Base-by-base conservation (phyloP, 2,329 filamentous ascomycete genomes). In the Colletotrichum neosansevieriae region DNA sequence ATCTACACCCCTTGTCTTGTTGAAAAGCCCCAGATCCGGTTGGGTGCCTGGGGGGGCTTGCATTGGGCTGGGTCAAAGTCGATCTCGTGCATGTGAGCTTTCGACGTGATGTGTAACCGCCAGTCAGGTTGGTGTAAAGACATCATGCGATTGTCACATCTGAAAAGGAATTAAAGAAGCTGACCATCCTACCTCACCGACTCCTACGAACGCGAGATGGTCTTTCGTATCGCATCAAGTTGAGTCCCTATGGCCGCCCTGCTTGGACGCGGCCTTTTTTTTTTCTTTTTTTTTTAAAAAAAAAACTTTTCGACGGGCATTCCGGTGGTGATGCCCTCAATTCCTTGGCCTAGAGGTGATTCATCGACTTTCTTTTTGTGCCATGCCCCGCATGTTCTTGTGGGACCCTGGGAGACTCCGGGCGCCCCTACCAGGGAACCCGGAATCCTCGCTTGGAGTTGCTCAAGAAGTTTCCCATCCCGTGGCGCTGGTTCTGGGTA, bases 391-490 rank as follows among this genome's bases (percentile, higher is more conserved):
- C 61, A 56, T 68, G 49, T 56, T 42, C 65, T 60, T 56, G 54
- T 56, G 56, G 54, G 24, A 60, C 65, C 40, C 49, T 21, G 61
- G 44, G 21, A 40, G 11, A n/a, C 51, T 58, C 40, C 29, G 29
- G 15, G 6, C 54, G 53, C 42, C 47, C 61, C 49, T 59, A 40
- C 40, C 29, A 12, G 44, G 40, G 57, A 34, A 64, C 49, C 47
- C 40, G 61, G 61, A 68, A 68, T 50, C 21, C 34, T 56, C 53
- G 34, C 54, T 60, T 50, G 6, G 21, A 15, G 24, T 42, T 68
- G 24, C 49, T 58, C 65, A 34, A 64, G 54, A 44, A 61, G n/a
- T 53, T 65, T 58, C 65, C 65, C 61, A 65, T 59, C 65, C 65
- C 65, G 62, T 54, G 65, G 65, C 50, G 44, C 47, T 47, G 65